Evolutionary conservation across 1,139 yeast genomes (phyloP).

Genomic region (Kodamaea sp.): DNA sequence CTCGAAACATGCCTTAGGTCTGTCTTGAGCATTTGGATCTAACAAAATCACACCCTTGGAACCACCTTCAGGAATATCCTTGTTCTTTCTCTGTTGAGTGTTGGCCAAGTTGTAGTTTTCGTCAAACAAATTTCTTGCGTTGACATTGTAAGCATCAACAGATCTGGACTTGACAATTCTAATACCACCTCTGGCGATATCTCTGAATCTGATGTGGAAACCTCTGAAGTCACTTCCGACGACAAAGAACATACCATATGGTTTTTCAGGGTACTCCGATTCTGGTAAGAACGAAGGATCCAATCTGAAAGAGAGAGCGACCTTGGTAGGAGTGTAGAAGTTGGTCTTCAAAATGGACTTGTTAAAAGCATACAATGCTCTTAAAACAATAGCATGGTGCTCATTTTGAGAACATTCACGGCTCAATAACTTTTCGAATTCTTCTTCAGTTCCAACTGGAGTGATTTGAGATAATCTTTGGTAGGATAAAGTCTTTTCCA

Average conservation of each 20-base stretch:
- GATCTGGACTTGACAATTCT: conserved; percentile 91
- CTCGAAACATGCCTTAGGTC: conserved; percentile 83
- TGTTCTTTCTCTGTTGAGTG: conserved; percentile 95
- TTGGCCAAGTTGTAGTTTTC: conserved; percentile 95
- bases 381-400: conserved; percentile 76
- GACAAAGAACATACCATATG: conserved; percentile 92
- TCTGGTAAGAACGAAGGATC: conserved; percentile 83
- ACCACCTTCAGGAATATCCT: conserved; percentile 99
- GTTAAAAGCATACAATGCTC: conserved; percentile 83
- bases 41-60: conserved; percentile 94
- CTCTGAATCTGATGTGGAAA: conserved; percentile 95
- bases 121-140: conserved; percentile 87
- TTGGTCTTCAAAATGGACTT: conserved; percentile 88
- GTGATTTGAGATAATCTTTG: conserved; percentile 80
- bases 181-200: conserved; percentile 97
- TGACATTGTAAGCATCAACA: conserved; percentile 80
- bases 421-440: conserved; percentile 66
- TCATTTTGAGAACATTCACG: conserved; percentile 80
- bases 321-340: conserved; percentile 91
- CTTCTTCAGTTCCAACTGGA: conserved; percentile 74
- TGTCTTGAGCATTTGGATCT: conserved; percentile 77
- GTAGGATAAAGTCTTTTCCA: conserved; percentile 83
- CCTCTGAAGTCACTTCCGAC: conserved; percentile 98
- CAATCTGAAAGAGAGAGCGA: conserved; percentile 90
- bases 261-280: conserved; percentile 87